Percentiles rank a stretch among this genome's conserved stretches.
Conservation (phyloP, 176 grass and related monocot species). For the Carex myosuroides region DNA sequence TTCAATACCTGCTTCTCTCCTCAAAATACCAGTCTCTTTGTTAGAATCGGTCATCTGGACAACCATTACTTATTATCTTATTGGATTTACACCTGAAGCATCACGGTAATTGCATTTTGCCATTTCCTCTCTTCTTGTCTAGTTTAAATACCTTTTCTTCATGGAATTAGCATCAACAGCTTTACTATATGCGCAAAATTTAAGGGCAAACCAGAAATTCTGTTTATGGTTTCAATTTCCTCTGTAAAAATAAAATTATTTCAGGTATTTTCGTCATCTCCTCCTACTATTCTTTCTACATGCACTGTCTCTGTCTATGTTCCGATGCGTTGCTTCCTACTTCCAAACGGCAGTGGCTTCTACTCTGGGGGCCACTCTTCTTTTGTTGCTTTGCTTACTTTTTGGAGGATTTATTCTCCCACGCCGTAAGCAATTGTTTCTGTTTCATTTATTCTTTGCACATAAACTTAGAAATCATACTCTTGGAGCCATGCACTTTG, state of each 20-base stretch:
- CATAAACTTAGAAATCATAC: too few species aligned
- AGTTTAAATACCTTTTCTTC: not conserved
- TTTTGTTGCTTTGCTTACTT: slow-evolving; percentile 29
- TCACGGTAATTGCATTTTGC: slow-evolving; percentile 42
- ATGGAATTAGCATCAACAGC: not conserved
- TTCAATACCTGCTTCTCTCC: slow-evolving; percentile 50
- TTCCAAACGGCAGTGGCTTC: slow-evolving; percentile 40
- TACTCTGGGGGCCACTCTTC: slow-evolving; percentile 22
- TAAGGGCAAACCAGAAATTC: not conserved
- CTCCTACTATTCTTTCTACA: slow-evolving; percentile 53
- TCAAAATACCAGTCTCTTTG: slow-evolving; percentile 74
- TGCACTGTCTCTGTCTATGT: slow-evolving; percentile 43
- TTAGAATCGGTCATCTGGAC: slow-evolving; percentile 60
- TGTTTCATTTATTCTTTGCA: not conserved
- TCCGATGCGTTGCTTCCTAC: slow-evolving; percentile 48
- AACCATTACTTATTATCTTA: slow-evolving; percentile 72
- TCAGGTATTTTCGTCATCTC: slow-evolving; percentile 60
- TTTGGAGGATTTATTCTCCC: slow-evolving; percentile 79
- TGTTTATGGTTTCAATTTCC: not conserved
- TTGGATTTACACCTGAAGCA: slow-evolving; percentile 65
- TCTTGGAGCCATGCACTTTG: too few species aligned
- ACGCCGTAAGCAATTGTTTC: slow-evolving; percentile 30
- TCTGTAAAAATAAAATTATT: not conserved
- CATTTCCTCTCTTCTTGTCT: not conserved
- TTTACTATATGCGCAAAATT: not conserved